Evolutionary conservation across 768 basidiomycete species (phyloP), one percentile per base, ranked within the genome.

Genomic region (Naganishia vishniacii): DNA sequence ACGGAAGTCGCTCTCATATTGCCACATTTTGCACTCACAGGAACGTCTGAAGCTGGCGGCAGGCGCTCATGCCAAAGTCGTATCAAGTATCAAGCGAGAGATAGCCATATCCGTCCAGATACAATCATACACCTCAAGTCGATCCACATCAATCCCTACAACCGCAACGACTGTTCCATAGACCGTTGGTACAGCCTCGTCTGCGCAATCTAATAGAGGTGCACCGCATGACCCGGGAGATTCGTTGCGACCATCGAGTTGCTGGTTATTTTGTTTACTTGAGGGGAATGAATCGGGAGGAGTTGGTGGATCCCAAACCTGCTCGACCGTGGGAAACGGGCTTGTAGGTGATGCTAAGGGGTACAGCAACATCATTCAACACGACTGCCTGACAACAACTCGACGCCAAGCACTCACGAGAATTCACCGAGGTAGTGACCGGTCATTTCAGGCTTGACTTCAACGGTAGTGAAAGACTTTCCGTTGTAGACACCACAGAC

Each of bases 291-390:
- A 75, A 78, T 65, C 71, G 64, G 61, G 70, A 68, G 48, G 64
- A 90, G 81, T 91, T 88, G 66, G 89, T 91, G 64, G 90, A 91
- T 83, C 89, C 78, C 82, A 91, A 88, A 91, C 94, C 94, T 74
- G 95, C 93, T 74, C 94, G 91, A 84, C 94, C 94, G 84, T 99
- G 94, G 83, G 93, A 93, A 80, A 99, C 94, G 73, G 94, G 94
- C 78, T 88, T 85, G 88, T 95, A 98, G 66, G 94, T 91, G 82
- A 89, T 89, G 60, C 71, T 73, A 26, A 15, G 26, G 3, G 37
- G 37, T 13, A 16, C 58, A 23, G 34, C 29, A 53, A 59, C 15
- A 6, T 44, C n/a, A 29, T 12, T 23, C 59, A 67, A 60, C 15
- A 68, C 31, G 89, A 89, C 82, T 89, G 90, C 2, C 8, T 7